A percentile compares a stretch with the other conserved stretches of the same genome.
Conservation (phyloP, 805 yeast species). For the Candida tammaniensis region DNA sequence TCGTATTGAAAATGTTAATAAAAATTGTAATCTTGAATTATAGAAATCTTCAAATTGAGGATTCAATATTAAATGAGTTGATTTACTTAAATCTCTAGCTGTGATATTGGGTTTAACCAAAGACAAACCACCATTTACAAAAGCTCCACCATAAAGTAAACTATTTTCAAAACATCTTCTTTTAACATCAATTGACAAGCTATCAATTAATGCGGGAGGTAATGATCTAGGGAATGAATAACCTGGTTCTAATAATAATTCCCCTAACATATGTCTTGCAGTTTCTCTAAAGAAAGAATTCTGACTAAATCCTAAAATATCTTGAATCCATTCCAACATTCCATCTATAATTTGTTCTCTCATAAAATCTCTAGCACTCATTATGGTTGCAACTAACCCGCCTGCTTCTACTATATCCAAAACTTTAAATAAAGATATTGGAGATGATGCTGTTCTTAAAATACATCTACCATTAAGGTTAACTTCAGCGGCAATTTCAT, state of each 20-base stretch:
- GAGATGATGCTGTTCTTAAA: slow-evolving; percentile 30
- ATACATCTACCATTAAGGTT: slow-evolving; percentile 51
- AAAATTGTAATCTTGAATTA: slow-evolving; percentile 53
- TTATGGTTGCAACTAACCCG: slow-evolving; percentile 57
- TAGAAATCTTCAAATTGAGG: slow-evolving; percentile 10
- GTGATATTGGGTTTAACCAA: slow-evolving; percentile 13
- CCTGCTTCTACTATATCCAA: slow-evolving; percentile 40
- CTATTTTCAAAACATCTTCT: slow-evolving; percentile 32
- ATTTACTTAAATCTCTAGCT: slow-evolving; percentile 14
- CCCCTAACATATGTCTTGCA: slow-evolving; percentile 31
- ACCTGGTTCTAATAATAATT: slow-evolving; percentile 37
- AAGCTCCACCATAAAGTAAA: slow-evolving; percentile 23
- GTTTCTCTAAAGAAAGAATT: slow-evolving; percentile 20
- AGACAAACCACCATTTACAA: slow-evolving; percentile 22
- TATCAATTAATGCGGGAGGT: slow-evolving; percentile 22
- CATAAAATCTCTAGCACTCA: slow-evolving; percentile 47
- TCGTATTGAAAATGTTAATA: slow-evolving; percentile 59
- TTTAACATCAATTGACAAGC: slow-evolving; percentile 16
- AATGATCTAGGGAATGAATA: slow-evolving; percentile 30
- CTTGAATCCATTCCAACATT: slow-evolving; percentile 51
- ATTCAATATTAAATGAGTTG: slow-evolving; percentile 15
- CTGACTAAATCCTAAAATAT: slow-evolving; percentile 26
- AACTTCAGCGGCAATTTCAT: slow-evolving; percentile 40
- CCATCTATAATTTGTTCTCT: slow-evolving; percentile 46
- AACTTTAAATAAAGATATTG: slow-evolving; percentile 24